Evolutionary conservation across 2,329 filamentous ascomycete genomes (phyloP), one percentile per base, ranked within the genome.

Genomic region (Colletotrichum orbiculare): DNA sequence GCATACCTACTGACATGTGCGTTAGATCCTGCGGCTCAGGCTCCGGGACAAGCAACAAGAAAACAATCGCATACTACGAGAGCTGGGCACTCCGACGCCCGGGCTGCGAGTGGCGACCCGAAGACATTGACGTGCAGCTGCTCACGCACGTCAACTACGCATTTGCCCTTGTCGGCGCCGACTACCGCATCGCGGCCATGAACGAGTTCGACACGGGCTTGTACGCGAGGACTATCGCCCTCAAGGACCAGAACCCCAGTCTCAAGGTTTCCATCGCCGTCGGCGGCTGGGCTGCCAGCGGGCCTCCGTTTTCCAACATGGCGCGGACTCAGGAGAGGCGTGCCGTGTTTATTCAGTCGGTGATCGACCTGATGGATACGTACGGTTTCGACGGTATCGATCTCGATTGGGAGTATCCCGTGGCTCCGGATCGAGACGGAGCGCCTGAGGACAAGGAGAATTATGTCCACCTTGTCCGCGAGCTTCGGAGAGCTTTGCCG

Each of bases 371-470:
- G 9, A 17, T 57, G 33, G 43, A 57, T 13, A 57, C 46, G 2
- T 57, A 61, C 43, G 53, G 15, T 8, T 55, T 55, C 13, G 39
- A 55, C 39, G 53, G 53, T 41, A 45, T 82, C 8, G 80, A 83
- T 53, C 70, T 82, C 47, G 80, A 83, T 66, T 85, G 81, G 82
- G 81, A 82, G 60, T 82, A 83, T 58, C 77, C 77, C 1, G 73
- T 71, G 1, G 67, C 68, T 0, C 62, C 67, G 1, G 72, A 73
- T 45, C 59, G 76, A 10, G 71, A 72, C 1, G 71, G 60, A 68
- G 0, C 33, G 63, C 4, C 39, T n/a, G 39, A 45, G 17, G 73
- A 77, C n/a, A 71, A 71, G 1, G 17, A 60, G 13, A 72, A 75
- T 60, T 78, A 77, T 46, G 35, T 70, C 6, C 49, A 67, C 37